phyloP scores from a whole-genome alignment of 2,329 filamentous ascomycete genomes.

The Ophiostoma sp. region DNA sequence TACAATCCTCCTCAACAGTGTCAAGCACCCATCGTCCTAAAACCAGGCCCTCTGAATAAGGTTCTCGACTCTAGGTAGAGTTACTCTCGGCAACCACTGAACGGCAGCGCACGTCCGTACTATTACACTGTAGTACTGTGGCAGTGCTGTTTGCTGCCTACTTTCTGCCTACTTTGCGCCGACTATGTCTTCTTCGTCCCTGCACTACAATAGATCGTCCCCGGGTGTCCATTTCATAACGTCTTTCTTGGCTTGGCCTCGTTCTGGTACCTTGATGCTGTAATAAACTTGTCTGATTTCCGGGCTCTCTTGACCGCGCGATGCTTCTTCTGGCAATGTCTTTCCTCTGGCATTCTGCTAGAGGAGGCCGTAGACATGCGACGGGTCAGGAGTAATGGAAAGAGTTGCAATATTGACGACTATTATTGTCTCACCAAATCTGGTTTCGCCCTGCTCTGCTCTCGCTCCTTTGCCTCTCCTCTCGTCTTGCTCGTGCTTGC shows the following conservation, averaged over 20 bases:
- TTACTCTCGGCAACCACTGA: neutral
- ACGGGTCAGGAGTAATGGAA: neutral
- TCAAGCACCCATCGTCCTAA: neutral
- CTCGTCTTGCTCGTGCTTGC: neutral
- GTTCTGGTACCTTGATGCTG: neutral
- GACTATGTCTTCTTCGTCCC: neutral
- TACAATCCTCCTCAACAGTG: neutral
- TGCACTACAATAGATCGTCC: neutral
- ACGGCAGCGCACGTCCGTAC: slow-evolving; percentile 8
- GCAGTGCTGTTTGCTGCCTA: neutral
- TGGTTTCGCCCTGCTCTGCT: neutral
- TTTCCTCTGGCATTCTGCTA: neutral
- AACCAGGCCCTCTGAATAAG: neutral
- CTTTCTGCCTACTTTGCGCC: neutral
- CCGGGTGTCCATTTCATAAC: neutral
- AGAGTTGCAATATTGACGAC: neutral
- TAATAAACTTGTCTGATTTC: neutral
- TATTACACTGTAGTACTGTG: neutral
- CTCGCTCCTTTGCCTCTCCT: neutral
- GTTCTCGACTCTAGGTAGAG: neutral
- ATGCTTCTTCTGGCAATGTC: slow-evolving; percentile 2
- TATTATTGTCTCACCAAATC: neutral
- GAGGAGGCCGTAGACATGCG: neutral
- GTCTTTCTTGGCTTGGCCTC: neutral
- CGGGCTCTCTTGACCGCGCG: neutral